phyloP scores from a whole-genome alignment of 208 protist species.

The Trypanosoma rangeli region DNA sequence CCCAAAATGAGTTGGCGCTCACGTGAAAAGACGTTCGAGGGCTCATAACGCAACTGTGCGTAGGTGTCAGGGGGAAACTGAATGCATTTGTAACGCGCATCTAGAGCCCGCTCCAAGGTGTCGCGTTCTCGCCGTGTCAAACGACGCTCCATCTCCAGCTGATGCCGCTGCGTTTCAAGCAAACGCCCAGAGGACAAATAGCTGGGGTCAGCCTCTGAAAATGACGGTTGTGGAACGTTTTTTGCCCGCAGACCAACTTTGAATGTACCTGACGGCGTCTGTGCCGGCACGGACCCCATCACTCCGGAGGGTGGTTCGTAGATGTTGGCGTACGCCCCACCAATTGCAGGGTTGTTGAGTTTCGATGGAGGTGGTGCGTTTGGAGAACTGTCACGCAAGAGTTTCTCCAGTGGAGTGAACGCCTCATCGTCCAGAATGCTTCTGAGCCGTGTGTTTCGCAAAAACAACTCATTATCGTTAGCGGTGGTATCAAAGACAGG shows the following conservation, averaged over 20 bases:
- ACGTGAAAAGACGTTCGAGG: conserved; percentile 9
- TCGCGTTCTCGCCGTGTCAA: conserved; percentile 16
- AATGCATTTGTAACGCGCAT: conserved; percentile 2
- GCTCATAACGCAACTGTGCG: conserved; percentile 14
- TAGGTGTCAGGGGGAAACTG: conserved; percentile 3
- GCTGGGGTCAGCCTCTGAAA: not conserved
- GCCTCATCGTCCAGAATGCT: conserved; percentile 18
- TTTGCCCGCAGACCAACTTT: not conserved
- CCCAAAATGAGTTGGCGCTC: conserved; percentile 12
- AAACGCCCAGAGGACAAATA: not conserved
- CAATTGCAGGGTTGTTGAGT: not conserved
- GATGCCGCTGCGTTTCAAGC: conserved; percentile 24
- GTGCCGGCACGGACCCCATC: not conserved
- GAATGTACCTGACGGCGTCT: not conserved
- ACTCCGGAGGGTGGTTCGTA: conserved; percentile 7
- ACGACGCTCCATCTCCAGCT: conserved; percentile 24
- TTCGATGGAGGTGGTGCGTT: not conserved
- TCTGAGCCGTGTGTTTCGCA: conserved; percentile 19
- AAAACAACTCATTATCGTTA: conserved; percentile 18
- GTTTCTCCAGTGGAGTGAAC: conserved; percentile 22
- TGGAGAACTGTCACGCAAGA: conserved; percentile 11
- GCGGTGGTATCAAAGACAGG: not conserved
- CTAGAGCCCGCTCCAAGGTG: conserved; percentile 19
- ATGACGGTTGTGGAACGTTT: not conserved
- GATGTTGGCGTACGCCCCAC: conserved; percentile 6